A percentile compares a stretch with the other conserved stretches of the same genome.
These are phyloP conservation scores for Gaultheria prostrata DNA, from an alignment of 148 eudicot species.

Conservation along the genomic window DNA sequence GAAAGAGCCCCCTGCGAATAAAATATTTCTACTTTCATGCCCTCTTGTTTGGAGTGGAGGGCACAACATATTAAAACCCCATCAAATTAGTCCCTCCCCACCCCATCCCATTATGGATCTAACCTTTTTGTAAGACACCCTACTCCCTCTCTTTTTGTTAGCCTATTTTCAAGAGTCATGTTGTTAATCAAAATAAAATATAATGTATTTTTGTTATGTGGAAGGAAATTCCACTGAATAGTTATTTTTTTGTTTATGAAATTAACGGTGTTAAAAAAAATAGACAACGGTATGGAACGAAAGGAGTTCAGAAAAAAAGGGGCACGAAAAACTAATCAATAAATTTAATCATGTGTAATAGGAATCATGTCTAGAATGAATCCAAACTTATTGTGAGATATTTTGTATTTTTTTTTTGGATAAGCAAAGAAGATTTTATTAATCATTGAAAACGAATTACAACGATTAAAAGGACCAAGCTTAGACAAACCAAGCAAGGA, in stretches of 20 bases:
- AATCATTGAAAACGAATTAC: too few species aligned
- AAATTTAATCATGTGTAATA: too few species aligned
- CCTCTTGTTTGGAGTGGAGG: constrained; percentile 62
- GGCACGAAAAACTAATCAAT: too few species aligned
- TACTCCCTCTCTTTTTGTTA: background rate
- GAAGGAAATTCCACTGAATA: background rate
- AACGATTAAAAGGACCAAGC: too few species aligned
- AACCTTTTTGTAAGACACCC: constrained; percentile 35
- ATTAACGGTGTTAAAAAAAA: background rate
- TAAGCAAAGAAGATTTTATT: too few species aligned
- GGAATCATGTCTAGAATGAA: too few species aligned
- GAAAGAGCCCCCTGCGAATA: constrained; percentile 13
- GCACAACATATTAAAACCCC: constrained; percentile 35
- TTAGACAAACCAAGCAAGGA: too few species aligned
- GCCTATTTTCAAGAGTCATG: background rate
- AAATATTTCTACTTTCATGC: constrained; percentile 29
- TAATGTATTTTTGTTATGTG: background rate
- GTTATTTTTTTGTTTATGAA: background rate
- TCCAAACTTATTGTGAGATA: too few species aligned
- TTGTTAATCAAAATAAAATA: background rate
- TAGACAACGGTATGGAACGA: background rate
- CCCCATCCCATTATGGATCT: constrained; percentile 19
- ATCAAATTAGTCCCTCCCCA: constrained; percentile 13
- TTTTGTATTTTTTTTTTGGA: too few species aligned
- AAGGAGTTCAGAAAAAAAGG: too few species aligned